phyloP scores from a whole-genome alignment of 805 yeast species.

The Yamadazyma sp. region DNA sequence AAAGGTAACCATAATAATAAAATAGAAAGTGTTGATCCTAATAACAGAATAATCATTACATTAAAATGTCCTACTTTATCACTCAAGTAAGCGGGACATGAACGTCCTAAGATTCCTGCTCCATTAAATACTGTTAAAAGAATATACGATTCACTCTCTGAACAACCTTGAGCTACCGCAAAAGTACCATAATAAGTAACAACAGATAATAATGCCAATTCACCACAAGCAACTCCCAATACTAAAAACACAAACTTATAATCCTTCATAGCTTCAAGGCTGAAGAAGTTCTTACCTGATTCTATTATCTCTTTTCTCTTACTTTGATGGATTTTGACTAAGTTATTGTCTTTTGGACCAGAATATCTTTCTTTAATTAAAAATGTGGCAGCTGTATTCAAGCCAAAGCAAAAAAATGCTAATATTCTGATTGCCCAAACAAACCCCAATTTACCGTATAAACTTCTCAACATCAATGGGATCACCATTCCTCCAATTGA shows the following conservation, averaged over 20 bases:
- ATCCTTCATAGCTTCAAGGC: slow-evolving; percentile 34
- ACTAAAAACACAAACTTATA: slow-evolving; percentile 32
- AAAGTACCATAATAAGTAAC: slow-evolving; percentile 57
- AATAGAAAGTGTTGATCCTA: slow-evolving; percentile 44
- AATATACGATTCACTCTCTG: slow-evolving; percentile 40
- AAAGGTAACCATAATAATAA: slow-evolving; percentile 68
- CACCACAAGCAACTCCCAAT: slow-evolving; percentile 42
- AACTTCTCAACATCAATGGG: slow-evolving; percentile 49
- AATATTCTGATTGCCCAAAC: slow-evolving; percentile 57
- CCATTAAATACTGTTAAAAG: slow-evolving; percentile 47
- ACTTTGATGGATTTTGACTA: slow-evolving; percentile 6
- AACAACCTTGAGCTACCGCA: slow-evolving; percentile 48
- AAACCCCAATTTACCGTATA: slow-evolving; percentile 50
- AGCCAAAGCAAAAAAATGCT: slow-evolving; percentile 29
- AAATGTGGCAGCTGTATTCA: slow-evolving; percentile 21
- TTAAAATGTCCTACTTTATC: slow-evolving; percentile 57
- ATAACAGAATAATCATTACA: slow-evolving; percentile 48
- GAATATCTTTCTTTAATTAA: slow-evolving; percentile 26
- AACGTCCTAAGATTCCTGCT: slow-evolving; percentile 50
- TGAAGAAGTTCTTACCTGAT: slow-evolving; percentile 22
- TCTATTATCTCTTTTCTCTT: slow-evolving; percentile 8
- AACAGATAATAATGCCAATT: slow-evolving; percentile 50
- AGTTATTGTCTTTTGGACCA: slow-evolving; percentile 16
- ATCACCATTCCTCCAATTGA: slow-evolving; percentile 63
- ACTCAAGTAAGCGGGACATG: slow-evolving; percentile 52